Evolutionary conservation across 306 rosid genomes (phyloP), one percentile per base, ranked within the genome.

Genomic region (Vigna reflexopilosa): DNA sequence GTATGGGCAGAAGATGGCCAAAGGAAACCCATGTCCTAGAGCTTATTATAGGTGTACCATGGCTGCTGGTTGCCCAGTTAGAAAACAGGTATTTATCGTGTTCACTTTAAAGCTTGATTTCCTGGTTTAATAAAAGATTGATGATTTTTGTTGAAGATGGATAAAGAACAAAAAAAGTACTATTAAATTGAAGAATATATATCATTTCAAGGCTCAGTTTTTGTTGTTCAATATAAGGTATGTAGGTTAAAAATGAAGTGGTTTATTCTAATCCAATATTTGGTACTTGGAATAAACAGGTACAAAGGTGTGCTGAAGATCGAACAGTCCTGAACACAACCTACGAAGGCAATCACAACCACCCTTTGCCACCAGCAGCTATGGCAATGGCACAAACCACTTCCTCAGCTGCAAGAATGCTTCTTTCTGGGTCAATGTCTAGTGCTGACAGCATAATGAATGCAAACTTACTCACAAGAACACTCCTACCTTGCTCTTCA

Each of bases 1-100:
- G 81, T 95, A 95, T 66, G 98, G 98, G 7, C 98, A 95, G 80
- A 95, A 95, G 68, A 88, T 87, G 89, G 91, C 97, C 0, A 95
- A 95, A 76, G 98, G 98, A 68, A 95, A 89, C 73, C 97, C 97
- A 4, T 89, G 93, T 80, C 97, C 98, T 66, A 88, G 98, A 68
- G 97, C 98, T 81, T 95, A 95, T 83, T 95, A 91, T 49, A 75
- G 97, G 1, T 95, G 98, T 85, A 88, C 93, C 57, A 91, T 91
- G 91, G 90, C 96, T 32, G 30, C 63, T 28, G 92, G 89, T 75
- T 92, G 98, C 68, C 93, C 98, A 0, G 98, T 95, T 62, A 84
- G 96, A 65, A 95, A 95, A 85, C 98, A 95, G 91, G 98, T 92
- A 82, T 30, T 8, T 19, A 0, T 26, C 0, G 19, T 17, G 19